A percentile compares a stretch with the other conserved stretches of the same genome.
Evolutionary conservation across 495 filamentous ascomycete species (phyloP).

Genomic region (Penicillium antarcticum): DNA sequence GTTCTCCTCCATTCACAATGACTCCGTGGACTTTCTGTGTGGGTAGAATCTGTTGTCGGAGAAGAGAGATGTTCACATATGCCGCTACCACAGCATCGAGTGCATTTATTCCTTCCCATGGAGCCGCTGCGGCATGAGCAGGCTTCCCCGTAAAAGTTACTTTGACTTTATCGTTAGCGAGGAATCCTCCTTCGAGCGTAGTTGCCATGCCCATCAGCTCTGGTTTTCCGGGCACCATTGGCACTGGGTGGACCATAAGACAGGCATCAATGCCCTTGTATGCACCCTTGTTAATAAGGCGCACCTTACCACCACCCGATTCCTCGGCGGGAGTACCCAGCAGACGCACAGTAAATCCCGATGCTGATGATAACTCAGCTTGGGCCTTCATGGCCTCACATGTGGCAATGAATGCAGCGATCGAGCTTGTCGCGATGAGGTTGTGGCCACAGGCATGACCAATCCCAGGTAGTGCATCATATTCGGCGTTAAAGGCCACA

Average conservation of each 20-base stretch:
- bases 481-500: conserved; percentile 58
- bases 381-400: conserved; percentile 32
- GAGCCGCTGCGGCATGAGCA: conserved; percentile 57
- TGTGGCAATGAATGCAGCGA: conserved; percentile 40
- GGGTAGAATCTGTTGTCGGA: conserved; percentile 58
- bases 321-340: conserved; percentile 47
- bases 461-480: conserved; percentile 48
- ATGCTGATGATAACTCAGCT: conserved; percentile 11
- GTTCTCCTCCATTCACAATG: conserved; percentile 43
- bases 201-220: conserved; percentile 30
- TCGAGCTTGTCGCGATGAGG: conserved; percentile 42
- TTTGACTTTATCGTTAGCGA: conserved; percentile 53
- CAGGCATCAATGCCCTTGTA: conserved; percentile 46
- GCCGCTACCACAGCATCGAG: conserved; percentile 60
- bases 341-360: conserved; percentile 34
- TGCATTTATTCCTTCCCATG: conserved; percentile 65
- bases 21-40: conserved; percentile 43
- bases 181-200: conserved; percentile 39
- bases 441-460: conserved; percentile 51
- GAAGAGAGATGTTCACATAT: conserved; percentile 58
- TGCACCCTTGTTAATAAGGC: conserved; percentile 48
- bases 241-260: conserved; percentile 54
- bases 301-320: conserved; percentile 44
- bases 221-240: conserved; percentile 25
- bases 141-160: conserved; percentile 45